phyloP scores from a whole-genome alignment of 2,329 filamentous ascomycete genomes.

The Neonectria coccinea region DNA sequence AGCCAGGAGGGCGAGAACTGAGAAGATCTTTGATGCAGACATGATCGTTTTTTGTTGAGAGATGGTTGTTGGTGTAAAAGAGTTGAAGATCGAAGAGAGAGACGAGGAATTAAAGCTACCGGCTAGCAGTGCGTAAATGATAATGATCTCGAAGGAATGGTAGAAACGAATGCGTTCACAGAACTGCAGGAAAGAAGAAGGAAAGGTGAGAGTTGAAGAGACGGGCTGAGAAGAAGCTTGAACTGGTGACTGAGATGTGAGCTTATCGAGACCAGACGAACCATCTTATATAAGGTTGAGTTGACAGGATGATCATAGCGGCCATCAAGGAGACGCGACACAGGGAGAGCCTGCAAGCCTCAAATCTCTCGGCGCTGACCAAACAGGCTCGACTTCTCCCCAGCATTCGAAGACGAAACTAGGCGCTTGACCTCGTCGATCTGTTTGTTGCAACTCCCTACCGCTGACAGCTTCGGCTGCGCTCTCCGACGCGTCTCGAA shows the following conservation, averaged over 20 bases:
- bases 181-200: constrained; percentile 41
- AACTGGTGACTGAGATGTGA: constrained; percentile 28
- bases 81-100: constrained; percentile 19
- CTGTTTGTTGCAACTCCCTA: constrained; percentile 16
- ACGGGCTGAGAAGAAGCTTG: constrained; percentile 30
- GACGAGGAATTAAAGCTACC: constrained; percentile 31
- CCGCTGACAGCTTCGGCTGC: constrained; percentile 6
- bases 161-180: constrained; percentile 48
- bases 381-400: constrained; percentile 4
- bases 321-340: constrained; percentile 6
- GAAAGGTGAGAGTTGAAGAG: constrained; percentile 27
- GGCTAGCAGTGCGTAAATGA: constrained; percentile 39
- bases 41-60: constrained; percentile 23
- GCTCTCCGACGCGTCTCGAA: constrained; percentile 20
- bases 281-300: constrained; percentile 39
- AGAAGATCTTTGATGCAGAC: constrained; percentile 33
- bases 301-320: constrained; percentile 2
- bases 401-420: constrained; percentile 19
- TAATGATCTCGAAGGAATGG: constrained; percentile 36
- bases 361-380: background rate
- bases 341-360: background rate
- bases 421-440: constrained; percentile 24
- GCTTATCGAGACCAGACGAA: constrained; percentile 28
- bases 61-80: constrained; percentile 5
- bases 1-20: constrained; percentile 49